Percentiles rank a stretch among this genome's conserved stretches.
phyloP scores from a whole-genome alignment of 1,284 basidiomycete species.

The Cryptococcus sp. region DNA sequence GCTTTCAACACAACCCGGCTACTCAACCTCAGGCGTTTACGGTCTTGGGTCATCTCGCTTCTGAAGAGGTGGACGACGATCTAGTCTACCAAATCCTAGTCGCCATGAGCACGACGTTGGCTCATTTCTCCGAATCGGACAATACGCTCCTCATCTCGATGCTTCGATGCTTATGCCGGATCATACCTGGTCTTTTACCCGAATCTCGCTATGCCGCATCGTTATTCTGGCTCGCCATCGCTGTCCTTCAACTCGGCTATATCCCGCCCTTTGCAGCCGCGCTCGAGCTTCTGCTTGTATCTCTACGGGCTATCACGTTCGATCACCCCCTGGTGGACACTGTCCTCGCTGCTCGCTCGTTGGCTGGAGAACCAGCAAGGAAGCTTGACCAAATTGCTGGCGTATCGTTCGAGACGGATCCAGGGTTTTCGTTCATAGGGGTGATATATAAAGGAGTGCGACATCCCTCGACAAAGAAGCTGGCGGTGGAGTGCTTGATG shows the following conservation, averaged over 20 bases:
- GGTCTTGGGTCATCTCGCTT: conserved; percentile 72
- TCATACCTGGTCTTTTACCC: conserved; percentile 62
- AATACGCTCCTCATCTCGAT: conserved; percentile 66
- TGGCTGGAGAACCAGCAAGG: conserved; percentile 61
- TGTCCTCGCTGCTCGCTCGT: conserved; percentile 61
- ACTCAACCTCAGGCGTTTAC: conserved; percentile 86
- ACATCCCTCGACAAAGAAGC: conserved; percentile 56
- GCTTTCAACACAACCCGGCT: conserved; percentile 86
- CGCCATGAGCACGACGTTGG: conserved; percentile 51
- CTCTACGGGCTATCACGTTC: conserved; percentile 51
- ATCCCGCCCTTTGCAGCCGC: conserved; percentile 64
- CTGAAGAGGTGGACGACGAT: conserved; percentile 58
- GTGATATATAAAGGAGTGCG: conserved; percentile 81
- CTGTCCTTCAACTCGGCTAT: conserved; percentile 69
- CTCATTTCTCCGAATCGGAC: conserved; percentile 36
- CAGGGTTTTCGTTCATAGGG: conserved; percentile 73
- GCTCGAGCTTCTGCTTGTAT: conserved; percentile 57
- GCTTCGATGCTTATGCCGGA: conserved; percentile 72
- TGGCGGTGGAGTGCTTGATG: conserved; percentile 27
- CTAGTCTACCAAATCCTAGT: conserved; percentile 45
- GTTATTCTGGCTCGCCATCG: conserved; percentile 80
- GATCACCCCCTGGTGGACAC: conserved; percentile 55
- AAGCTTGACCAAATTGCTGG: conserved; percentile 69
- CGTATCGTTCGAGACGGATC: conserved; percentile 70
- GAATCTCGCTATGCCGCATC: conserved; percentile 67